Base-by-base conservation (phyloP, 225 moss, liverwort and hornwort genomes). In the Rhytidiadelphus loreus region DNA sequence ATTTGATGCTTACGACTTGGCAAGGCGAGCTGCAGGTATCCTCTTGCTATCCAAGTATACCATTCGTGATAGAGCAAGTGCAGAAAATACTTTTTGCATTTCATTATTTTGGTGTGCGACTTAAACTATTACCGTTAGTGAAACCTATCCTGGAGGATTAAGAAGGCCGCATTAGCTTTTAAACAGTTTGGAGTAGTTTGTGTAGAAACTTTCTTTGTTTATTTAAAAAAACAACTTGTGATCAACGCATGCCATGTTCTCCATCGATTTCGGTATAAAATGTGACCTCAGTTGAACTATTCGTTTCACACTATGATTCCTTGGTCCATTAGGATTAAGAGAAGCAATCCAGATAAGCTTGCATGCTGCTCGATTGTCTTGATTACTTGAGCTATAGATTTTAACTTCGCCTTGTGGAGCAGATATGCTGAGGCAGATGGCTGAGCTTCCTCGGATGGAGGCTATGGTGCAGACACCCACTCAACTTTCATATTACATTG, bases 381-480 rank as follows among this genome's bases (percentile, higher is more conserved):
- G 29, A 16, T 60, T 61, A 13, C 25, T 28, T 39, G 55, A 58
- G 22, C 53, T 82, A 6, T 57, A 13, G 16, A 79, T 65, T 50
- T 63, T 16, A 64, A 53, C 10, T 87, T 52, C 41, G 39, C 41
- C 61, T n/a, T 73, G 62, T 77, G 89, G 87, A 87, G 83, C 88
- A 98, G 98, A 98, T 69, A 98, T 98, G 98, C 82, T 96, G 80
- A 91, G 98, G 82, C 97, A 98, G 88, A 96, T 97, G 94, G 96
- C 95, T 63, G 98, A 98, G 57, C 92, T 97, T 81, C 96, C 98
- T 9, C 89, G 94, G 71, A 94, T 97, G 95, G 97, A 96, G 58
- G 94, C 96, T 20, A 93, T 96, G 95, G 93, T 96, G 52, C 94
- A 94, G 66, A 91, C 86, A 43, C 98, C 98, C 69, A 94, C 90